These are phyloP conservation scores for Chloroidium sp. DNA, from an alignment of 163 green algal genomes.

Conservation along the genomic window DNA sequence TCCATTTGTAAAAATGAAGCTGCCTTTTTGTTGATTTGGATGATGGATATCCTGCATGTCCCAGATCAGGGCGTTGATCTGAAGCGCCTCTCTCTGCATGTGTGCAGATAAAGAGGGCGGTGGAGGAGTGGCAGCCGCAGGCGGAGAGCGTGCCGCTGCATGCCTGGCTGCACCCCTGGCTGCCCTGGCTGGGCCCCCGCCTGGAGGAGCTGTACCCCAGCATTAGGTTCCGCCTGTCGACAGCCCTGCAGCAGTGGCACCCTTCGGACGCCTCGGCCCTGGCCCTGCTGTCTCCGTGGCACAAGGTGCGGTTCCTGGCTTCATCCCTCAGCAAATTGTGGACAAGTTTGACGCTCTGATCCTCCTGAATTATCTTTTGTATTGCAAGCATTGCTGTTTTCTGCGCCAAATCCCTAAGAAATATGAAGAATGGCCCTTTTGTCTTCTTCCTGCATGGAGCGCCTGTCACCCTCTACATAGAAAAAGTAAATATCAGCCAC, in stretches of 20 bases:
- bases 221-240: slow-evolving; percentile 64
- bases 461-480: no score
- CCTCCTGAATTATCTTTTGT: not conserved
- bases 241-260: slow-evolving; percentile 69
- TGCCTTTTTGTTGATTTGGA: not conserved
- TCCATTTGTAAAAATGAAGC: not conserved
- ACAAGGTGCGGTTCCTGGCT: slow-evolving; percentile 14
- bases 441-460: not conserved
- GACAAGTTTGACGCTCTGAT: not conserved
- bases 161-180: slow-evolving; percentile 94
- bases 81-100: not conserved
- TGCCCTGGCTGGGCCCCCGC: slow-evolving; percentile 61
- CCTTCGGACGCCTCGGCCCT: slow-evolving; percentile 67
- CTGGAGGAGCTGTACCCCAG: slow-evolving; percentile 75
- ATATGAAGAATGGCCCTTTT: not conserved
- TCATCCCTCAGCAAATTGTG: not conserved
- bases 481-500: no score
- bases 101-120: slow-evolving; percentile 48
- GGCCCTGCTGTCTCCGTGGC: slow-evolving; percentile 83
- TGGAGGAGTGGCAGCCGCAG: slow-evolving; percentile 80
- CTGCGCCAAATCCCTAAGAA: not conserved
- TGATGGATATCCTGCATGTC: not conserved
- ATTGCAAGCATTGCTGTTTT: not conserved
- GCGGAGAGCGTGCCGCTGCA: slow-evolving; percentile 78
- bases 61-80: not conserved